Conservation (phyloP, 768 basidiomycete genomes). For the Serendipita sp. region DNA sequence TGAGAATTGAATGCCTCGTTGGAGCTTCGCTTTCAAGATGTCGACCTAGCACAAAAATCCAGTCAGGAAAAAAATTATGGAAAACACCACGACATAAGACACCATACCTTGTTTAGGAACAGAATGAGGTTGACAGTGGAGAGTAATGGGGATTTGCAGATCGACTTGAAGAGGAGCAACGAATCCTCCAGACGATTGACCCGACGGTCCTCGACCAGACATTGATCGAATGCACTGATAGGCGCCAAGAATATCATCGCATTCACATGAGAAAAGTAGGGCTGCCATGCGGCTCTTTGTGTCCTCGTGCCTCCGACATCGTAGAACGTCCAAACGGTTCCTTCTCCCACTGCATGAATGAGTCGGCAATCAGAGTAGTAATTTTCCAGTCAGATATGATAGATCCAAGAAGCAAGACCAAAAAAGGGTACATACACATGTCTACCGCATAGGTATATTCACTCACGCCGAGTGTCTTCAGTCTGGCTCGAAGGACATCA, state of each 20-base stretch:
- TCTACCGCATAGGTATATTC: constrained; percentile 24
- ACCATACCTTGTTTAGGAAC: constrained; percentile 60
- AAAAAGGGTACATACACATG: not conserved
- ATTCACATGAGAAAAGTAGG: constrained; percentile 65
- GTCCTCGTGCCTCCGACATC: constrained; percentile 66
- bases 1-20: constrained; percentile 42
- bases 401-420: not conserved
- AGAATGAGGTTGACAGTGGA: constrained; percentile 56
- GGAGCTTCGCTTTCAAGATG: constrained; percentile 49
- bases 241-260: constrained; percentile 66
- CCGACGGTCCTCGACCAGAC: constrained; percentile 49
- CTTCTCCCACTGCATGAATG: constrained; percentile 29
- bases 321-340: constrained; percentile 64
- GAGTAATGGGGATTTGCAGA: constrained; percentile 56
- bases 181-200: constrained; percentile 68
- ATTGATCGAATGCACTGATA: constrained; percentile 58
- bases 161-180: constrained; percentile 54
- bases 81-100: constrained; percentile 18
- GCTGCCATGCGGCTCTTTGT: constrained; percentile 72
- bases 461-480: constrained; percentile 26
- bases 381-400: not conserved
- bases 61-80: not conserved
- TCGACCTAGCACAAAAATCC: constrained; percentile 25
- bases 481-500: constrained; percentile 34
- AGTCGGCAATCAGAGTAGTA: not conserved